Conservation (phyloP, 176 grass and related monocot species). For the Luzula sylvatica region DNA sequence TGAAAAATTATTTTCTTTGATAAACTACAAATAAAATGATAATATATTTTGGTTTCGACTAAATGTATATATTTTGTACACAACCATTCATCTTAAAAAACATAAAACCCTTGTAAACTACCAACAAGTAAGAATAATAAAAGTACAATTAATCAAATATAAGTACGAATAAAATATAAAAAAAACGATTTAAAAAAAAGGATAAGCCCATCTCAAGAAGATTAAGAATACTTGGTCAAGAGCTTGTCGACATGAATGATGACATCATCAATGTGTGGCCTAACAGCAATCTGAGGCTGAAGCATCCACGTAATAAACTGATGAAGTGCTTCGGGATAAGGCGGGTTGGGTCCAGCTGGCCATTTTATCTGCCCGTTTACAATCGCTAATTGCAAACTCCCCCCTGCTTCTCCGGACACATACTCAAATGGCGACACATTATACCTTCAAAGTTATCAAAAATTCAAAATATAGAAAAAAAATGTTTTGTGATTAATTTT, state of each 20-base stretch:
- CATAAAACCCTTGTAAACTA: background rate
- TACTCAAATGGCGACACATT: conserved; percentile 85
- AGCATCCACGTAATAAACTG: conserved; percentile 87
- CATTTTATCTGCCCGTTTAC: conserved; percentile 85
- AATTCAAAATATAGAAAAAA: conserved; percentile 4
- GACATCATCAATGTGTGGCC: conserved; percentile 71
- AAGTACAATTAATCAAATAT: background rate
- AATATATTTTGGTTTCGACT: no score
- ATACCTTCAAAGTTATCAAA: conserved; percentile 68
- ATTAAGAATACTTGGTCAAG: conserved; percentile 47
- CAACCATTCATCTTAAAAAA: background rate
- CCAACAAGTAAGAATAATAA: background rate
- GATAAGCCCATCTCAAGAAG: conserved; percentile 2
- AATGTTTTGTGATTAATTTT: no score
- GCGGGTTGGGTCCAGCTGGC: conserved; percentile 43
- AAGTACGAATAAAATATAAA: conserved; percentile 4
- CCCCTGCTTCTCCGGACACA: conserved; percentile 67
- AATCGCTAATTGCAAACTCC: conserved; percentile 83
- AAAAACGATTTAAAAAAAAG: conserved; percentile 1
- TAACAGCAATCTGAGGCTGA: conserved; percentile 55
- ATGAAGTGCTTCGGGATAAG: conserved; percentile 63
- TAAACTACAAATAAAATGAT: no score
- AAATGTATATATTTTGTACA: no score
- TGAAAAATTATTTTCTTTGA: no score
- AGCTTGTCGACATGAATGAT: conserved; percentile 86